These are phyloP conservation scores for Ganoderma lucidum DNA, from an alignment of 1,284 basidiomycete genomes.

Conservation along the genomic window DNA sequence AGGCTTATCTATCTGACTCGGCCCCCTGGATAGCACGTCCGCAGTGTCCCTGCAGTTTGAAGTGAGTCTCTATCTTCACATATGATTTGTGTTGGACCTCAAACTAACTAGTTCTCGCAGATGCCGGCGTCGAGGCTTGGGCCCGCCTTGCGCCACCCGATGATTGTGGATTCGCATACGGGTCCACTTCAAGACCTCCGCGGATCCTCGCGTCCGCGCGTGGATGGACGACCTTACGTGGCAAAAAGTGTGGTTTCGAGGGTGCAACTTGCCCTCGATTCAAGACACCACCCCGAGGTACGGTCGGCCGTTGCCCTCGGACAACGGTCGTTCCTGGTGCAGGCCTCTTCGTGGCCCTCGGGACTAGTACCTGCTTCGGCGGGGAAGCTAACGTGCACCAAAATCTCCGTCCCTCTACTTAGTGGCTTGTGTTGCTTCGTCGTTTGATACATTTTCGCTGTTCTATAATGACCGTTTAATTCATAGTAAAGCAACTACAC, in stretches of 20 bases:
- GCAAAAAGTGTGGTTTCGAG: constrained; percentile 13
- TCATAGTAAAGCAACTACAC: too few species aligned
- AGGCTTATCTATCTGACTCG: not conserved
- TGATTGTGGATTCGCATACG: not conserved
- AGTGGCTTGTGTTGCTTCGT: not conserved
- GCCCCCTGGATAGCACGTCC: not conserved
- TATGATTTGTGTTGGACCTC: not conserved
- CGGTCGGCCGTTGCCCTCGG: not conserved
- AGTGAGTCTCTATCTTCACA: not conserved
- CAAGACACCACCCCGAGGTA: constrained; percentile 23
- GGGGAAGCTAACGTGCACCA: constrained; percentile 25
- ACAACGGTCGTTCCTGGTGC: constrained; percentile 20
- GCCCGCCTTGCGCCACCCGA: not conserved
- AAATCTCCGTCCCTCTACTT: not conserved
- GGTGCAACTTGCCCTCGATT: constrained; percentile 16
- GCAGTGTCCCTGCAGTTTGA: not conserved
- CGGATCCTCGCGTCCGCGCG: constrained; percentile 1
- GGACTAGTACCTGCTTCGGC: constrained; percentile 21
- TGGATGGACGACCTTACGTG: not conserved
- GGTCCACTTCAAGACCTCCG: not conserved
- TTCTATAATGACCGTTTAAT: too few species aligned
- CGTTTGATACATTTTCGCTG: not conserved
- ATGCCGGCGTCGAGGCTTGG: not conserved
- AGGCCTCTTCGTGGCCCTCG: constrained; percentile 25
- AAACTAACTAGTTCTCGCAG: not conserved